Conservation (phyloP, 2,329 filamentous ascomycete species). For the Talaromyces atroroseus region DNA sequence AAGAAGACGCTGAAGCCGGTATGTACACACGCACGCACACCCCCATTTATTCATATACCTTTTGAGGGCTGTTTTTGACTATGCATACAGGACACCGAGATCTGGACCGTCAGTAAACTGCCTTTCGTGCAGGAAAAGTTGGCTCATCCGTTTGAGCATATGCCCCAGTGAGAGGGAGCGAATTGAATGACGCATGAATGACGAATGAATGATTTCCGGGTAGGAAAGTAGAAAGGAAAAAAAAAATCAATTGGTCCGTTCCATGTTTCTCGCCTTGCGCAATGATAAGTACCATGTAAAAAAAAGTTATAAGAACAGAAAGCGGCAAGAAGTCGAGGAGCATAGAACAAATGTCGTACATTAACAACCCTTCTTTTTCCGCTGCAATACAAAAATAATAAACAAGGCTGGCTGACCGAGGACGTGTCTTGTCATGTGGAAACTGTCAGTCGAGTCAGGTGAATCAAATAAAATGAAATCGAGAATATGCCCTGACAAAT, state of each 20-base stretch:
- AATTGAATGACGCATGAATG: background rate
- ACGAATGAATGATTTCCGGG: background rate
- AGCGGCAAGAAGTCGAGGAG: background rate
- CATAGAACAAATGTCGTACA: background rate
- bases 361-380: background rate
- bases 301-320: background rate
- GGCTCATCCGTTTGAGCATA: slow-evolving; percentile 57
- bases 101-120: slow-evolving; percentile 64
- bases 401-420: background rate
- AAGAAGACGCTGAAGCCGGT: slow-evolving; percentile 62
- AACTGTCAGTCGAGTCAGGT: background rate
- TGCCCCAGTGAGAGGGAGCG: slow-evolving; percentile 49
- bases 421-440: background rate
- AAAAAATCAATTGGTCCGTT: background rate
- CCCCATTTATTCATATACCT: slow-evolving; percentile 12
- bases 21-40: too few species aligned
- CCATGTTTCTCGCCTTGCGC: background rate
- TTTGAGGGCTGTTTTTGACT: too few species aligned
- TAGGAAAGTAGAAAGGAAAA: background rate
- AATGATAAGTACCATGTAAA: background rate
- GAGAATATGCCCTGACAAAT: background rate
- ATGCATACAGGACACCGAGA: slow-evolving; percentile 55
- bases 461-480: background rate
- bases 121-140: slow-evolving; percentile 64
- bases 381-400: background rate